These are phyloP conservation scores for Chenopodium quinoa DNA, from an alignment of 148 eudicot species.

Conservation along the genomic window DNA sequence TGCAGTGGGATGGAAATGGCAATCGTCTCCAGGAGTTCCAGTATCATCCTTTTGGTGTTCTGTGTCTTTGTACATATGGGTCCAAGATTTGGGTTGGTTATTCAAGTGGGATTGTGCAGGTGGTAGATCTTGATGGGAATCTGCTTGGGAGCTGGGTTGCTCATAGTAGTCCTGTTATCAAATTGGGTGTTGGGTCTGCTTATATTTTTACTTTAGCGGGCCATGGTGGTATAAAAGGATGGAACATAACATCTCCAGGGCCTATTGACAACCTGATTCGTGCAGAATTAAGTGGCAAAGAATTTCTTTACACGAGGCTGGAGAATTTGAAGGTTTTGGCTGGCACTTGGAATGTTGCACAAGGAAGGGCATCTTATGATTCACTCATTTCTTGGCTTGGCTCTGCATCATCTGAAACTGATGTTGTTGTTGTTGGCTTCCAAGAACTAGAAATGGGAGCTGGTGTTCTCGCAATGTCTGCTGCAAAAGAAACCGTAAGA, in stretches of 20 bases:
- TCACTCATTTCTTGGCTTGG: constrained; percentile 92
- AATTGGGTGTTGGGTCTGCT: constrained; percentile 70
- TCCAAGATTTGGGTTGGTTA: constrained; percentile 91
- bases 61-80: constrained; percentile 74
- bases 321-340: constrained; percentile 76
- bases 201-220: constrained; percentile 71
- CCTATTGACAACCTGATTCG: constrained; percentile 68
- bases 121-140: constrained; percentile 71
- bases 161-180: constrained; percentile 61
- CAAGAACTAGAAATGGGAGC: constrained; percentile 99
- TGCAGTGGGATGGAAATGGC: constrained; percentile 96
- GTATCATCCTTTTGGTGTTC: constrained; percentile 54
- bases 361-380: constrained; percentile 83
- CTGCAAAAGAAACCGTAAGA: constrained; percentile 95
- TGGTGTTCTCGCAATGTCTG: constrained; percentile 97
- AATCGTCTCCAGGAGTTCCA: constrained; percentile 80
- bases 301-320: constrained; percentile 69
- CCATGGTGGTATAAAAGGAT: constrained; percentile 96
- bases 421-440: constrained; percentile 76
- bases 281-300: constrained; percentile 69
- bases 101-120: constrained; percentile 66
- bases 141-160: constrained; percentile 81
- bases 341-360: constrained; percentile 98
- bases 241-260: constrained; percentile 84
- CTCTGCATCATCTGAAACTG: constrained; percentile 67